These are phyloP conservation scores for Sugiyamaella floridensis DNA, from an alignment of 805 yeast genomes.

Conservation along the genomic window DNA sequence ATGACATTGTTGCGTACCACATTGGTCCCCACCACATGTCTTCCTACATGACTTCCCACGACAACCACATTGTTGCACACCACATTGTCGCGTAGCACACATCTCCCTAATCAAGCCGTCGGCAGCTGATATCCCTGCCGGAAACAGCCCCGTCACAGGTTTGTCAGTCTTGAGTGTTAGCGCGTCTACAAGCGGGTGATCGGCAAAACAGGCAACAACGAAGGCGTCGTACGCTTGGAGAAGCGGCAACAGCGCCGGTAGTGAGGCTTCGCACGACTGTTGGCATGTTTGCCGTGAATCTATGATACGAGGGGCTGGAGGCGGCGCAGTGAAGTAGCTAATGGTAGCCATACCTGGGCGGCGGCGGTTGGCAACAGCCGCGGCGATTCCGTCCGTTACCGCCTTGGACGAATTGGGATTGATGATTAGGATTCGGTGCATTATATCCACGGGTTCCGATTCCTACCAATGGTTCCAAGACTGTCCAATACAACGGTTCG, in stretches of 20 bases:
- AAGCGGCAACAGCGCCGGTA: slow-evolving; percentile 36
- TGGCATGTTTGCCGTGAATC: slow-evolving; percentile 43
- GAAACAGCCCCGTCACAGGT: slow-evolving; percentile 32
- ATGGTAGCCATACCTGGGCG: slow-evolving; percentile 30
- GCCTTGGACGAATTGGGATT: slow-evolving; percentile 41
- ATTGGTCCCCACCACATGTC: too few relatives aligned
- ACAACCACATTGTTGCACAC: background rate
- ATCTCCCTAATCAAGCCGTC: too few relatives aligned
- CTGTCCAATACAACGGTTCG: too few relatives aligned
- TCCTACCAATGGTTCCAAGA: too few relatives aligned
- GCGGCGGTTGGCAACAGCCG: slow-evolving; percentile 28
- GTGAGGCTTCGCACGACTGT: slow-evolving; percentile 42
- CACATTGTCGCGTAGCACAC: background rate
- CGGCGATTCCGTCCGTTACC: slow-evolving; percentile 33
- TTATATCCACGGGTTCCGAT: too few relatives aligned
- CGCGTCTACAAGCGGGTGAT: slow-evolving; percentile 51
- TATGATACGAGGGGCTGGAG: slow-evolving; percentile 47
- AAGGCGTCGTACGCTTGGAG: slow-evolving; percentile 45
- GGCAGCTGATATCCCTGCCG: slow-evolving; percentile 22
- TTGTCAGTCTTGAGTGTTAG: slow-evolving; percentile 36
- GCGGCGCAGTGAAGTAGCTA: slow-evolving; percentile 47
- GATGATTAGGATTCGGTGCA: slow-evolving; percentile 27
- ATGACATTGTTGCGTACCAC: too few relatives aligned
- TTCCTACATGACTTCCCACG: too few relatives aligned
- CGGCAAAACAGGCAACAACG: slow-evolving; percentile 56